These are phyloP conservation scores for Coemansia sp. DNA, from an alignment of 192 early-diverging fungal genomes.

Conservation along the genomic window DNA sequence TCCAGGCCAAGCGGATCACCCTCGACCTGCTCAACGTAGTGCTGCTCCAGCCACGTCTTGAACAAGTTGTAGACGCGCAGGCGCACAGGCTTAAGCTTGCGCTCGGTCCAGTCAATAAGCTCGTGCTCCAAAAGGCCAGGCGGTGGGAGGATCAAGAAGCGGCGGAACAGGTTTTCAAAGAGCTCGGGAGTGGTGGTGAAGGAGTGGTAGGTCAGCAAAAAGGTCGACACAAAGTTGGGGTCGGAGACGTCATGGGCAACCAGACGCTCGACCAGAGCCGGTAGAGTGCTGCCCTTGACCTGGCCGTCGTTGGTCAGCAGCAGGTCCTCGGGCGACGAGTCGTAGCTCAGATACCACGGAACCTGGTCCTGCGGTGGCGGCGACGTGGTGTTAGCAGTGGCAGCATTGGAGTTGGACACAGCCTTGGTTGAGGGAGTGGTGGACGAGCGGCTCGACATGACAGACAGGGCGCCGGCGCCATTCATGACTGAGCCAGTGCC, in stretches of 20 bases:
- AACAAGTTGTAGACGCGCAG: slow-evolving; percentile 93
- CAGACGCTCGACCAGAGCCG: slow-evolving; percentile 83
- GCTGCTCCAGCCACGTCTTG: slow-evolving; percentile 95
- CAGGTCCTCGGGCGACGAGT: slow-evolving; percentile 73
- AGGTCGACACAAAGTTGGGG: slow-evolving; percentile 79
- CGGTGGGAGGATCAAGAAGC: slow-evolving; percentile 82
- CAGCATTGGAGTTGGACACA: slow-evolving; percentile 19
- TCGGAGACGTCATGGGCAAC: slow-evolving; percentile 87
- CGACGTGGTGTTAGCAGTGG: background rate
- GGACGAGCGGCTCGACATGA: slow-evolving; percentile 40
- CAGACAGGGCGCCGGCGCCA: slow-evolving; percentile 25
- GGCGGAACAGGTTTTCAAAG: slow-evolving; percentile 68
- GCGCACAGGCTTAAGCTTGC: slow-evolving; percentile 88
- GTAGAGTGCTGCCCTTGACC: slow-evolving; percentile 88
- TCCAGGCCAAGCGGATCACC: slow-evolving; percentile 71
- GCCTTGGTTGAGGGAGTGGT: slow-evolving; percentile 29
- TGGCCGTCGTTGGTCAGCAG: slow-evolving; percentile 83
- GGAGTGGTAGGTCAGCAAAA: slow-evolving; percentile 93
- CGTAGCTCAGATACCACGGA: slow-evolving; percentile 82
- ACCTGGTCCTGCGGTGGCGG: slow-evolving; percentile 39
- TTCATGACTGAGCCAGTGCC: slow-evolving; percentile 14
- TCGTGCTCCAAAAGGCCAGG: slow-evolving; percentile 63
- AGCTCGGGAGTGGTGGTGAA: slow-evolving; percentile 83
- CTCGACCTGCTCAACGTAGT: slow-evolving; percentile 78
- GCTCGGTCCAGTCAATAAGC: slow-evolving; percentile 76